These are phyloP conservation scores for Trichoderma aggressivum DNA, from an alignment of 2,329 filamentous ascomycete genomes.

Conservation along the genomic window DNA sequence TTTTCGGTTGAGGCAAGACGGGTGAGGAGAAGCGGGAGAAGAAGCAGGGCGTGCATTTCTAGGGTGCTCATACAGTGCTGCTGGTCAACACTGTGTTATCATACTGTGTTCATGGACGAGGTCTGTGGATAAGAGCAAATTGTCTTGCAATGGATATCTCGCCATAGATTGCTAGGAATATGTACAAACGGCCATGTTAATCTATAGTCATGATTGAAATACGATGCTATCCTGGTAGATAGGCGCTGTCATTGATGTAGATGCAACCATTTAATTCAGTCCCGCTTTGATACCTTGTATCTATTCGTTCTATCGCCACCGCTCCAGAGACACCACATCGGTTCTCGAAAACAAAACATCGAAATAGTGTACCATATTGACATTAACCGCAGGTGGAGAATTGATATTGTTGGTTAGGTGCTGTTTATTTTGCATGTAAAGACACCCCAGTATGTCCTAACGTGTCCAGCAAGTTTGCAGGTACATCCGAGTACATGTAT, in stretches of 20 bases:
- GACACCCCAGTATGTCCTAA: neutral
- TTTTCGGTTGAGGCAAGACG: neutral
- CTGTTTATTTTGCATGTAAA: neutral
- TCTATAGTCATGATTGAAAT: neutral
- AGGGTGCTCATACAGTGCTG: neutral
- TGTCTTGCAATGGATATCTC: neutral
- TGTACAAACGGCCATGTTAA: neutral
- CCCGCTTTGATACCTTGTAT: neutral
- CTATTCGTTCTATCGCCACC: neutral
- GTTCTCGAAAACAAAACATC: neutral
- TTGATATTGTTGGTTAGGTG: neutral
- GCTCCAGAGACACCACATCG: neutral
- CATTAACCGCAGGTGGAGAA: neutral
- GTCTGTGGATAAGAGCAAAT: neutral
- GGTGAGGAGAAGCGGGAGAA: neutral
- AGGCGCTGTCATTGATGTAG: neutral
- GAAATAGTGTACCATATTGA: neutral
- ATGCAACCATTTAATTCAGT: neutral
- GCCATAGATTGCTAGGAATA: neutral
- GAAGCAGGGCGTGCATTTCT: neutral
- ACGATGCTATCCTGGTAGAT: neutral
- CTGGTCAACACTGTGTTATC: neutral
- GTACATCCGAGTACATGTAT: neutral
- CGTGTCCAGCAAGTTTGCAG: neutral
- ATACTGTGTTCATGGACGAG: neutral